phyloP scores from a whole-genome alignment of 345 rosid species.

The Pistacia vera region DNA sequence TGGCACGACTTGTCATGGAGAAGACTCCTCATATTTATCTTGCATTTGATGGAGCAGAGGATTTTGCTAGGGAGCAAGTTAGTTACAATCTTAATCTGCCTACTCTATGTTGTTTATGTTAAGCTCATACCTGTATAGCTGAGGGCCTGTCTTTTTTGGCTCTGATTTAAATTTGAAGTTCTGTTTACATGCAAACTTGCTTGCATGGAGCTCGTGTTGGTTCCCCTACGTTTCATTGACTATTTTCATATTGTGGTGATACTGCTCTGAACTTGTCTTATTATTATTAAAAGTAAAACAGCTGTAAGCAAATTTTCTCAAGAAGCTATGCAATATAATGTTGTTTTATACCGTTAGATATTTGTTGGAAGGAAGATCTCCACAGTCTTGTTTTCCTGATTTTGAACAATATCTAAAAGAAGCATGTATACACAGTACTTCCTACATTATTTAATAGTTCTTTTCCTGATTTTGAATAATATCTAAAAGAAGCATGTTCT shows the following conservation, averaged over 20 bases:
- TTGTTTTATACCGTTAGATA: not conserved
- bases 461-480: not conserved
- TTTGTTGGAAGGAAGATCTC: not conserved
- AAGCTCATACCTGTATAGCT: not conserved
- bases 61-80: slow-evolving; percentile 91
- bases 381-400: not conserved
- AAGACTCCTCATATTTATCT: slow-evolving; percentile 89
- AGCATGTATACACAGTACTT: not conserved
- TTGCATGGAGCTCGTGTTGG: not conserved
- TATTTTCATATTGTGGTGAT: slow-evolving; percentile 1
- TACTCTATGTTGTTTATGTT: not conserved
- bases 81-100: slow-evolving; percentile 26
- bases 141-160: slow-evolving; percentile 8
- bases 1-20: slow-evolving; percentile 92
- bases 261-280: not conserved
- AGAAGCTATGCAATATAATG: not conserved
- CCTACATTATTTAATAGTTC: not conserved
- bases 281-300: not conserved
- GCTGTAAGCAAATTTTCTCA: not conserved
- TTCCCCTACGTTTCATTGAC: not conserved
- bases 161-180: not conserved
- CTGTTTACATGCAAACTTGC: not conserved
- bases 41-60: slow-evolving; percentile 84
- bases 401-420: not conserved
- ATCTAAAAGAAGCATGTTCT: not conserved